Percentiles rank a stretch among this genome's conserved stretches.
phyloP scores from a whole-genome alignment of 139 green algal species.

The Closterium sp. region DNA sequence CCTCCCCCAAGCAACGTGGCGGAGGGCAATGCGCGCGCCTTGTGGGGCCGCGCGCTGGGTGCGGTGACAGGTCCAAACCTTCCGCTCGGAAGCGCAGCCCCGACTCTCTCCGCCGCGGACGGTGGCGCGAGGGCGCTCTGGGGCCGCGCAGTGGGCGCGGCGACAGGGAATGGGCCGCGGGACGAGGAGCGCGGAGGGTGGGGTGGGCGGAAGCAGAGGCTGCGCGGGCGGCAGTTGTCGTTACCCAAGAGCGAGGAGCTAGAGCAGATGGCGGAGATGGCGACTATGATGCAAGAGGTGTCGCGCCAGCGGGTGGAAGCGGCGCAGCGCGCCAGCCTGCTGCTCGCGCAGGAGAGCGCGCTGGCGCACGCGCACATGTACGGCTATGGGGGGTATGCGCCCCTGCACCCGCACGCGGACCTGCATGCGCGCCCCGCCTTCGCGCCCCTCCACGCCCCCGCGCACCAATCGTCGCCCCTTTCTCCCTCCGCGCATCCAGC shows the following conservation, averaged over 20 bases:
- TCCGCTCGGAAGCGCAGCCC: background rate
- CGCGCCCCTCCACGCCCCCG: background rate
- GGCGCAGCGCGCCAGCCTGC: background rate
- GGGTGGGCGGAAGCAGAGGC: background rate
- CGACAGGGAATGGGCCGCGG: background rate
- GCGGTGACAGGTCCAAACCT: background rate
- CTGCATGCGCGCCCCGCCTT: background rate
- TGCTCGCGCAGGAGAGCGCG: background rate
- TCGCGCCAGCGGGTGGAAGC: background rate
- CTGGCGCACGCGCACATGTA: background rate
- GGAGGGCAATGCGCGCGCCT: background rate
- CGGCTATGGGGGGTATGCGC: background rate
- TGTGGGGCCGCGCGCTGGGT: background rate
- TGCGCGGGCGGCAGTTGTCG: background rate
- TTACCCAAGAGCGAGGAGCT: background rate
- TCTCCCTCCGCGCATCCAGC: background rate
- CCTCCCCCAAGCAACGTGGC: background rate
- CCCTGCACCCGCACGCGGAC: background rate
- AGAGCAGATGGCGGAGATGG: background rate
- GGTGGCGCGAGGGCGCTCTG: background rate
- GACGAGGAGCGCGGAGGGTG: background rate
- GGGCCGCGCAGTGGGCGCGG: background rate
- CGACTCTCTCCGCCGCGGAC: background rate
- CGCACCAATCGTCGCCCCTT: background rate
- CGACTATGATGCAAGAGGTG: background rate